phyloP scores from a whole-genome alignment of 768 basidiomycete species.

The Fomitopsis serialis region DNA sequence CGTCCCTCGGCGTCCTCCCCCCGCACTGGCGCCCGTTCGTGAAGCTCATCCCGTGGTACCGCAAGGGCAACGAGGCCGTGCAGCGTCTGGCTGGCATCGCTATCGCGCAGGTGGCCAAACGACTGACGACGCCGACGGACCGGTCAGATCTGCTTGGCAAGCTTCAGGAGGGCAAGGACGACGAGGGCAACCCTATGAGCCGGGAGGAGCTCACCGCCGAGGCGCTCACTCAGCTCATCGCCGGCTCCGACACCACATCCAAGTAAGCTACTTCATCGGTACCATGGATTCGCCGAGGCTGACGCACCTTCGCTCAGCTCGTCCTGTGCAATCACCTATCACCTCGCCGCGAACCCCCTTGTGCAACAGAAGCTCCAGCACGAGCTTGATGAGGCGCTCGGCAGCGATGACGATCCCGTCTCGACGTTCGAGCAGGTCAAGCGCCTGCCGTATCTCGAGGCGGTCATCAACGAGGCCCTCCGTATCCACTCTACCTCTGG shows the following conservation, averaged over 20 bases:
- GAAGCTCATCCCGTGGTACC: slow-evolving; percentile 66
- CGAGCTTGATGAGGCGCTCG: slow-evolving; percentile 63
- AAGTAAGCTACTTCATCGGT: slow-evolving; percentile 55
- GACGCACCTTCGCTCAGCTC: slow-evolving; percentile 44
- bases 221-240: slow-evolving; percentile 79
- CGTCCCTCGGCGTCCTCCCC: slow-evolving; percentile 76
- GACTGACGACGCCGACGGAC: slow-evolving; percentile 64
- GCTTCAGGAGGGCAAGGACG: slow-evolving; percentile 73
- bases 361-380: slow-evolving; percentile 68
- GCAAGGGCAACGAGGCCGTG: slow-evolving; percentile 59
- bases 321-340: slow-evolving; percentile 84
- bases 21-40: slow-evolving; percentile 61
- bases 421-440: slow-evolving; percentile 67
- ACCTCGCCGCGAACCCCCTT: slow-evolving; percentile 63
- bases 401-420: slow-evolving; percentile 54
- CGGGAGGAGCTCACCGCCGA: slow-evolving; percentile 84
- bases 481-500: slow-evolving; percentile 82
- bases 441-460: slow-evolving; percentile 72
- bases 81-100: slow-evolving; percentile 74
- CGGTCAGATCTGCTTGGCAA: slow-evolving; percentile 79
- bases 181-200: slow-evolving; percentile 76
- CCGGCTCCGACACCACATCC: slow-evolving; percentile 89
- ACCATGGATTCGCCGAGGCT: slow-evolving; percentile 6
- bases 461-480: slow-evolving; percentile 83
- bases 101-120: slow-evolving; percentile 56